phyloP scores from a whole-genome alignment of 1,139 yeast species.

The Debaryomycetaceae sp. region DNA sequence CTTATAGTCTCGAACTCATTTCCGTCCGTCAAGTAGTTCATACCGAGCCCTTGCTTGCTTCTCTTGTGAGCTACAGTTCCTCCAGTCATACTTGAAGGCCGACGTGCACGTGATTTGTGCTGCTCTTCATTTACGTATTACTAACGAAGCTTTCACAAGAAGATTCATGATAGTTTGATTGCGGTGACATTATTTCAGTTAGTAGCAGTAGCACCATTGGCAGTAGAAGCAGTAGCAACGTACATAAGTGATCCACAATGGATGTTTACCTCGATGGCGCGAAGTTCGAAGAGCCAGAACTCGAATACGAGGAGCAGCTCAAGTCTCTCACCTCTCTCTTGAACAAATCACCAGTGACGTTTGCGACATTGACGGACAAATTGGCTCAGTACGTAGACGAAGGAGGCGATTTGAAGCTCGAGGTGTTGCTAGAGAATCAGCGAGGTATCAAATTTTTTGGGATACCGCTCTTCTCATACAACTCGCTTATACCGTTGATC shows the following conservation, averaged over 20 bases:
- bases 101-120: no score
- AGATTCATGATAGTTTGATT: no score
- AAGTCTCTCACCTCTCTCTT: neutral
- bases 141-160: no score
- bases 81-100: no score
- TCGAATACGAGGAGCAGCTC: neutral
- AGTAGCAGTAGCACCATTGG: neutral
- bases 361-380: neutral
- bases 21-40: neutral
- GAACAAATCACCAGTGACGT: neutral
- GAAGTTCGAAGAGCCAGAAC: no score
- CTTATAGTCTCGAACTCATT: neutral
- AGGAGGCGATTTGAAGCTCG: conserved; percentile 20
- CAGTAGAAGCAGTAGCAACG: neutral
- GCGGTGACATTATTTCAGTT: no score
- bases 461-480: conserved; percentile 54
- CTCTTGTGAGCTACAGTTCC: no score
- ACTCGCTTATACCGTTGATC: conserved; percentile 51
- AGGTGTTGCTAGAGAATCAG: conserved; percentile 61
- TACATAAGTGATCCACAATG: no score
- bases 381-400: neutral
- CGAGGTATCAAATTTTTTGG: conserved; percentile 68
- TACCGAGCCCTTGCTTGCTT: neutral
- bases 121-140: no score
- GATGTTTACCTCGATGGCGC: no score